Evolutionary conservation across 1,284 basidiomycete species (phyloP), one percentile per base, ranked within the genome.

Genomic region (Ustilago vetiveriae): DNA sequence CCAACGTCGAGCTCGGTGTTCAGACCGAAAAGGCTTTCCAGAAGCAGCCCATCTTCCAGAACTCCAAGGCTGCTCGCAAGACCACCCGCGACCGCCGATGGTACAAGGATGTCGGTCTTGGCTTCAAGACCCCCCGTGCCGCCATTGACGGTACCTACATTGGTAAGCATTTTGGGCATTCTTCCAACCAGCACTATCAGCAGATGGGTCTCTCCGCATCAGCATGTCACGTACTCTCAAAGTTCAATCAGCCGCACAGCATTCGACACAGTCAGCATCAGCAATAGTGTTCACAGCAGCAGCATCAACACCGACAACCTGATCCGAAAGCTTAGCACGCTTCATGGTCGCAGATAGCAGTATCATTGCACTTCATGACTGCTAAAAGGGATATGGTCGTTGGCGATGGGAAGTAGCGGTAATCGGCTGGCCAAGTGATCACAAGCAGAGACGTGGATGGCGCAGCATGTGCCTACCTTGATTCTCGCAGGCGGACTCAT

Each of bases 71-170:
- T 78, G 90, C 90, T 82, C 91, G 92, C 92, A 85, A 84, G 90
- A 88, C 90, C 67, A 92, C 92, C 79, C 97, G 91, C 88, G 91
- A 93, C 78, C 95, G 90, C 88, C 88, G 96, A 84, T 99, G 96
- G 96, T 97, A 93, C 87, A 98, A 98, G 79, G 81, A 82, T 76
- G 79, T 82, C 53, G 81, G 81, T 63, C 78, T 82, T 48, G 81
- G 81, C 56, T 82, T 82, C 78, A 82, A 84, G 89, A 98, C 94
- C 55, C 96, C 96, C 60, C 81, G 88, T 80, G 95, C 98, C 82
- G 96, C 96, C 65, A 92, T 98, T 83, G 92, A 89, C 75, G 96
- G 94, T 82, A 91, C 92, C 78, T 99, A 98, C 87, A 92, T 98
- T 83, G 92, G 78, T 80, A 72, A 67, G 77, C 60, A 58, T 42